Evolutionary conservation across 2,329 filamentous ascomycete genomes (phyloP).

Genomic region (Phoma sp.): DNA sequence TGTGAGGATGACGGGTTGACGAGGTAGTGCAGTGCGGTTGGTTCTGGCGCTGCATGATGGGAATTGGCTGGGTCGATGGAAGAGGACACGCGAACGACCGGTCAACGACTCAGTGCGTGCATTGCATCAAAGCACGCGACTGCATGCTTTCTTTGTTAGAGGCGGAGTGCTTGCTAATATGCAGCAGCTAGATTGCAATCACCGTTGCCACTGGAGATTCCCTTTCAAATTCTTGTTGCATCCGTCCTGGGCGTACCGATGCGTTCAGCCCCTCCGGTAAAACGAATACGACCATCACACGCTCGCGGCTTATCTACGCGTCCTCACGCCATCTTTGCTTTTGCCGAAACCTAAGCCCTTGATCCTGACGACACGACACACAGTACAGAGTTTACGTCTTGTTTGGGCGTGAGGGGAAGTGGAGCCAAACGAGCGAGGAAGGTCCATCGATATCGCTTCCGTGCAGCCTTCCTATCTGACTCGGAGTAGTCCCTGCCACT

Average conservation of each 20-base stretch:
- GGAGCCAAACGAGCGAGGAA: slow-evolving; percentile 7
- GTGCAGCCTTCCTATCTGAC: neutral
- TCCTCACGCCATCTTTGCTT: neutral
- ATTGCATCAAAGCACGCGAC: neutral
- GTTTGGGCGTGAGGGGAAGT: slow-evolving; percentile 16
- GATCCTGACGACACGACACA: slow-evolving; percentile 7
- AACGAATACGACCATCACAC: slow-evolving; percentile 10
- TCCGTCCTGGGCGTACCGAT: neutral
- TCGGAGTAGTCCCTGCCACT: too few species aligned
- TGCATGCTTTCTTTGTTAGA: slow-evolving; percentile 7
- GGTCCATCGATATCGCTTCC: slow-evolving; percentile 3
- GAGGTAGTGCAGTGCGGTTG: slow-evolving; percentile 4
- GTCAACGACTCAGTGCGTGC: slow-evolving; percentile 5
- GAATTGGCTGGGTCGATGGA: neutral
- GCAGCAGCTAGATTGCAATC: neutral
- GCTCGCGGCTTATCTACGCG: slow-evolving; percentile 9
- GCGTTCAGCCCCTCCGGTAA: slow-evolving; percentile 5
- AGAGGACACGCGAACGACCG: neutral
- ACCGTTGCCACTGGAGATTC: neutral
- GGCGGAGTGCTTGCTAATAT: neutral
- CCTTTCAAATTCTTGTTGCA: slow-evolving; percentile 5
- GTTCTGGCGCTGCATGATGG: neutral
- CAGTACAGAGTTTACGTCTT: slow-evolving; percentile 8
- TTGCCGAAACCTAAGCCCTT: slow-evolving; percentile 5
- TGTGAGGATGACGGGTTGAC: slow-evolving; percentile 5